Base-by-base conservation (phyloP, 768 basidiomycete species). In the Macrolepiota fuliginosa region DNA sequence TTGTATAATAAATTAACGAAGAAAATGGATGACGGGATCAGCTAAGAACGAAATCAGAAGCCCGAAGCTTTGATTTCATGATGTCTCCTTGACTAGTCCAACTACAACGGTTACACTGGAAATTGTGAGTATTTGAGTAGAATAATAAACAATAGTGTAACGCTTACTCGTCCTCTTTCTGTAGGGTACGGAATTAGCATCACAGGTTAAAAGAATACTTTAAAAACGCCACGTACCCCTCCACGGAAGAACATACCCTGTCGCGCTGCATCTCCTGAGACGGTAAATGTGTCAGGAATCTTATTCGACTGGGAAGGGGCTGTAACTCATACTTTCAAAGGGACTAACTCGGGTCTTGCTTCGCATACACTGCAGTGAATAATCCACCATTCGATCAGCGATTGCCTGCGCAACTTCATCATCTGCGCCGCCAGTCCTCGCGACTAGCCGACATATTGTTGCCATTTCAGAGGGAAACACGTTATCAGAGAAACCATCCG, bases 131-230 rank as follows among this genome's bases (percentile, higher is more conserved):
- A 73, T 60, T 54, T 45, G 25, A 37, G 25, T 46, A 22, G 9
- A 59, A 54, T 12, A 25, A 47, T 54, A 29, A 45, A 45, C n/a
- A 56, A 50, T 22, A 25, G 46, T n/a, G 32, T n/a, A 27, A 10
- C 4, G 75, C 89, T 72, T 66, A 92, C 91, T 92, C 91, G 65
- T 93, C 91, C 51, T 86, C 71, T 85, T 93, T 92, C 91, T 92
- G 68, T 52, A 27, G 55, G 52, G 36, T 62, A 37, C 46, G 68
- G 27, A 58, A 64, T 58, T 46, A 56, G 58, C 67, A 17, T 60
- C 49, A 55, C 32, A 19, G 13, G 61, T 27, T 15, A n/a, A 61
- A 45, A 52, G 55, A 47, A 45, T 39, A 66, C 15, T 5, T n/a
- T 32, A 49, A 50, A 5, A 59, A 37, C 54, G 2, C n/a, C 5